Evolutionary conservation across 208 protist genomes (phyloP).

Genomic region (Wallacemonas sp.): DNA sequence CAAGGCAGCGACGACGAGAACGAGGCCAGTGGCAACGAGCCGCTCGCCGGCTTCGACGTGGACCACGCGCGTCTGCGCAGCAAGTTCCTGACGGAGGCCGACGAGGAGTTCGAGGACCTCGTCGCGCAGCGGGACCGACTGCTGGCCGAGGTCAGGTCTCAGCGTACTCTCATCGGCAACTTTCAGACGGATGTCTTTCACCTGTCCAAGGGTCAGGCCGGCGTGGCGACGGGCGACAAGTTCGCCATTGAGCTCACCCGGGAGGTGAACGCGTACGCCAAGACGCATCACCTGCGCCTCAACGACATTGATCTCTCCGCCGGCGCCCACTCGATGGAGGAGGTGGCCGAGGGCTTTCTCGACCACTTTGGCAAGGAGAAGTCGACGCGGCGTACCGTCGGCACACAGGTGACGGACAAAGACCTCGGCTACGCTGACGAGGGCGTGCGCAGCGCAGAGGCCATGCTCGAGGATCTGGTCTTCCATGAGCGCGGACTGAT

Average conservation of each 20-base stretch:
- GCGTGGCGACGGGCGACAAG: constrained; percentile 41
- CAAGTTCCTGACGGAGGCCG: constrained; percentile 60
- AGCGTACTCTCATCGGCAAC: constrained; percentile 44
- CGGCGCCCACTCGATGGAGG: constrained; percentile 15
- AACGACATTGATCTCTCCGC: constrained; percentile 19
- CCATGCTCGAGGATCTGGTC: constrained; percentile 71
- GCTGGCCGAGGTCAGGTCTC: constrained; percentile 37
- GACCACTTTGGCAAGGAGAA: constrained; percentile 53
- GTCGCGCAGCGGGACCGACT: constrained; percentile 45
- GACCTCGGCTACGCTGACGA: constrained; percentile 80
- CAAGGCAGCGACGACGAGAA: constrained; percentile 18
- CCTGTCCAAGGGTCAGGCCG: constrained; percentile 45
- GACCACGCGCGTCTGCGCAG: constrained; percentile 40
- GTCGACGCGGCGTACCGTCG: constrained; percentile 38
- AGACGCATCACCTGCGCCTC: constrained; percentile 37
- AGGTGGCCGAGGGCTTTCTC: constrained; percentile 53
- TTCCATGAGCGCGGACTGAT: constrained; percentile 67
- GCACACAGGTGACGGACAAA: constrained; percentile 66
- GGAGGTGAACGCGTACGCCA: constrained; percentile 69
- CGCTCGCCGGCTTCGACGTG: constrained; percentile 43
- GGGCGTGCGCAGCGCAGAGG: constrained; percentile 49
- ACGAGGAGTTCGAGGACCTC: constrained; percentile 62
- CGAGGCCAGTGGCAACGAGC: no score
- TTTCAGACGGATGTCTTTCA: constrained; percentile 54
- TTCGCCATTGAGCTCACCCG: constrained; percentile 73